Evolutionary conservation across 352 stramenopile species (phyloP), one percentile per base, ranked within the genome.

Genomic region (Phytophthora fragariae): DNA sequence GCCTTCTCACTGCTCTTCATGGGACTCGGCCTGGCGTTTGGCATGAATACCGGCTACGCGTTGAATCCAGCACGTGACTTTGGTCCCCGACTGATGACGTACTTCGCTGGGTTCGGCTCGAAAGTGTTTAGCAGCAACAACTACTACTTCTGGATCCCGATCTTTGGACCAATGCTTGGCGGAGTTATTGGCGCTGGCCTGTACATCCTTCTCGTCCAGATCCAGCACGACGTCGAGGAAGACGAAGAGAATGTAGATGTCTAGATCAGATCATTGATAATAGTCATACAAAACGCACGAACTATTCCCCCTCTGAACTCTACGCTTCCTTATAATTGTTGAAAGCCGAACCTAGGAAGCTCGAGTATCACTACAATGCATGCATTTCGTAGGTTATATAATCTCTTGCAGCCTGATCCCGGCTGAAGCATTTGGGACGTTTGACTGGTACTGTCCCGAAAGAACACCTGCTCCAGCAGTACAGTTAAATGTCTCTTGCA

Each of bases 111-210:
- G 37, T 91, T 80, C 72, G 84, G 83, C 29, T 76, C 75, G 3
- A 76, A 85, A 56, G 84, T 91, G 54, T 91, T 89, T 57, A 87
- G 81, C 19, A 53, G 72, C 3, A 65, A 62, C 47, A 76, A 73
- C 58, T 74, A 80, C 72, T 91, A 91, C 82, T 91, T 91, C 63
- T 90, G 80, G 82, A 85, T 86, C 44, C 82, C 80, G 12, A 76
- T 91, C 24, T 69, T 87, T 5, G 82, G 69, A n/a, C 84, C 82
- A 14, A 57, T 80, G 17, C 44, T 88, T 1, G 84, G 83, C 3
- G 80, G 80, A 9, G 61, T 88, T 3, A 50, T 81, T 6, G 81
- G 85, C 9, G 81, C 59, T n/a, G 81, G 79, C 10, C 15, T 65
- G 24, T 92, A 90, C 74, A 79, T 79, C 46, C 44, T 88, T 7